A percentile compares a stretch with the other conserved stretches of the same genome.
phyloP scores from a whole-genome alignment of 1,284 basidiomycete genomes.

The Schizopora paradoxa region DNA sequence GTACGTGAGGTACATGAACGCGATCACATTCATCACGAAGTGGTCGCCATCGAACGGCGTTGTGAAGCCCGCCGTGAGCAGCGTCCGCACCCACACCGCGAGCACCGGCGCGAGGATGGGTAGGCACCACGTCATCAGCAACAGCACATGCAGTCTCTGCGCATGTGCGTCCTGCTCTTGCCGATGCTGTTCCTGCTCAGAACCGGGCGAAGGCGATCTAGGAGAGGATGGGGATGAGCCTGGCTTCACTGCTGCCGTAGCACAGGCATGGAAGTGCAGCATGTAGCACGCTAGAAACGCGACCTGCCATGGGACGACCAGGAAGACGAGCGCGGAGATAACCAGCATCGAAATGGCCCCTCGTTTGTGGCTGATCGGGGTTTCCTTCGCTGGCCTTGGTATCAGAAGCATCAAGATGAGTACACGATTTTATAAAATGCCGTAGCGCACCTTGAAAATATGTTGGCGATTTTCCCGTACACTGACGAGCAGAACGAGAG shows the following conservation, averaged over 20 bases:
- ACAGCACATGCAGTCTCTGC: slow-evolving; percentile 56
- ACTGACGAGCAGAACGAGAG: slow-evolving; percentile 40
- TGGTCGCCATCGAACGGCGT: slow-evolving; percentile 77
- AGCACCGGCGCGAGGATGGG: slow-evolving; percentile 79
- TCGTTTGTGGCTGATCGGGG: slow-evolving; percentile 34
- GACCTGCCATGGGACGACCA: slow-evolving; percentile 86
- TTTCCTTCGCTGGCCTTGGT: slow-evolving; percentile 29
- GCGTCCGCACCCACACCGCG: slow-evolving; percentile 86
- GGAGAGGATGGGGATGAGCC: slow-evolving; percentile 4
- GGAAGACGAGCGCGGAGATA: slow-evolving; percentile 61
- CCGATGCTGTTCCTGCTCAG: neutral
- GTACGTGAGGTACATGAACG: slow-evolving; percentile 52
- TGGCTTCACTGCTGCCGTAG: slow-evolving; percentile 21
- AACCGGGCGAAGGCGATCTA: slow-evolving; percentile 3
- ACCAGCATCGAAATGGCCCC: slow-evolving; percentile 54
- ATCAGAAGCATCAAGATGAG: slow-evolving; percentile 20
- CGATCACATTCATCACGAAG: slow-evolving; percentile 59
- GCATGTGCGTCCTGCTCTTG: slow-evolving; percentile 31
- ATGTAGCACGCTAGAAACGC: slow-evolving; percentile 80
- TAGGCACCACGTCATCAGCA: slow-evolving; percentile 80
- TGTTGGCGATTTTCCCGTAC: slow-evolving; percentile 31
- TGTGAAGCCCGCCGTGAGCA: slow-evolving; percentile 66
- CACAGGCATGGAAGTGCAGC: slow-evolving; percentile 67
- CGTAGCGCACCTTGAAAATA: slow-evolving; percentile 16
- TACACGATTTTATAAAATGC: slow-evolving; percentile 21